Evolutionary conservation across 768 basidiomycete species (phyloP), one percentile per base, ranked within the genome.

Genomic region (Mycena leptocephala): DNA sequence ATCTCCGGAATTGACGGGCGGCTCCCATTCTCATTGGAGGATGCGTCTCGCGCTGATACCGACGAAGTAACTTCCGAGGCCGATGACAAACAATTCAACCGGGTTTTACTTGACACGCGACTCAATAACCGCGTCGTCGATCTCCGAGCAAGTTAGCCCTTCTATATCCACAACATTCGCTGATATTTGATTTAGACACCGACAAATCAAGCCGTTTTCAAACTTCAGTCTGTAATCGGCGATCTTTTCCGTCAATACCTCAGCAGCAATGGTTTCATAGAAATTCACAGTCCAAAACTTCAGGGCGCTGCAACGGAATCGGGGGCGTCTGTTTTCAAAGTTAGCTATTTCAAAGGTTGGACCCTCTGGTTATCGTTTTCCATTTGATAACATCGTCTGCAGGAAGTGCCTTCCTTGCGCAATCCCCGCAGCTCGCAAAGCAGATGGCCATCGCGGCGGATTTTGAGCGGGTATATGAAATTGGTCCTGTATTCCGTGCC

Each of bases 391-490:
- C 63, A 69, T n/a, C 33, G 16, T 24, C 32, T n/a, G 18, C 78
- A 98, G 97, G 96, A 35, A 91, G 85, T 79, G 98, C 98, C 3
- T 99, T 90, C 88, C 91, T 99, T 48, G 98, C 98, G 24, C 98
- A 99, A 84, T 97, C 96, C 46, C 98, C 98, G 48, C 98, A 99
- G 83, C 89, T 99, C 20, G 96, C 97, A 64, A 99, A 99, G 85
- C 98, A 99, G 86, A 99, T 99, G 98, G 96, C 95, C 75, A 99
- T 99, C 80, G 97, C 98, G 39, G 97, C 96, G 68, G 98, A 99
- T 86, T 97, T 99, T 82, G 98, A 99, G 85, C 92, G 97, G 37
- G 98, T 99, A 10, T 99, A 97, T 86, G 98, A 99, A 86, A 97
- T 99, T 75, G 98, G 94, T 0, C 93, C 94, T 70, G 98, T 99